A percentile compares a stretch with the other conserved stretches of the same genome.
phyloP scores from a whole-genome alignment of 768 basidiomycete genomes.

The Naganishia vaughanmartiniae region DNA sequence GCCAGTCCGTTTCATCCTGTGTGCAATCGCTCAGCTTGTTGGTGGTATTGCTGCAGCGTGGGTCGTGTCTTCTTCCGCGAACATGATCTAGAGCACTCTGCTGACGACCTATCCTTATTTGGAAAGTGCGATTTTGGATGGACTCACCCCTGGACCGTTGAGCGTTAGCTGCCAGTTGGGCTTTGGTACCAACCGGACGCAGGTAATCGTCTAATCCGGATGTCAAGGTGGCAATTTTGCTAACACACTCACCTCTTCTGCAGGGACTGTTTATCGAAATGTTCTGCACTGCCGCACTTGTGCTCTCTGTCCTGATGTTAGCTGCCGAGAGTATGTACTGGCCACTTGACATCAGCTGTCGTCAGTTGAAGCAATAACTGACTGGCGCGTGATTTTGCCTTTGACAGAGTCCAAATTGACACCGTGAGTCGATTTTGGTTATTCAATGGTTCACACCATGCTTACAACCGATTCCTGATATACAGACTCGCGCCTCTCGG shows the following conservation, averaged over 20 bases:
- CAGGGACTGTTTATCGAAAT: conserved; percentile 51
- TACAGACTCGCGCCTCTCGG: conserved; percentile 40
- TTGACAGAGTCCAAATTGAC: conserved; percentile 32
- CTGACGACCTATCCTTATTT: background rate
- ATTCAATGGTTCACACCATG: too few relatives aligned
- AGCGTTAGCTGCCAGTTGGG: conserved; percentile 36
- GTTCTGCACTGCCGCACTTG: conserved; percentile 47
- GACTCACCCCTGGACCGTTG: conserved; percentile 42
- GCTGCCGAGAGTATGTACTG: conserved; percentile 39
- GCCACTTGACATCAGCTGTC: background rate
- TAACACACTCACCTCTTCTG: background rate
- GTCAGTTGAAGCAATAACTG: conserved; percentile 6
- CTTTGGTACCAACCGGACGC: conserved; percentile 38
- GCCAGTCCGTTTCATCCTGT: conserved; percentile 42
- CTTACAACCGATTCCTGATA: too few relatives aligned
- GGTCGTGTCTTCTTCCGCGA: background rate
- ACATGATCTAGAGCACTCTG: background rate
- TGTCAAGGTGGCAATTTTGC: background rate
- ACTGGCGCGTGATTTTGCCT: conserved; percentile 30
- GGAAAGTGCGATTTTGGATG: conserved; percentile 42
- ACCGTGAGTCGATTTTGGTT: conserved; percentile 17
- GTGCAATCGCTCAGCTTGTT: conserved; percentile 30
- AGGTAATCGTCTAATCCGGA: background rate
- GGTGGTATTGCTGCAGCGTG: conserved; percentile 28
- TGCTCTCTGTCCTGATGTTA: conserved; percentile 46